These are phyloP conservation scores for Pleurotus tuber-regium DNA, from an alignment of 768 basidiomycete species.

Conservation along the genomic window DNA sequence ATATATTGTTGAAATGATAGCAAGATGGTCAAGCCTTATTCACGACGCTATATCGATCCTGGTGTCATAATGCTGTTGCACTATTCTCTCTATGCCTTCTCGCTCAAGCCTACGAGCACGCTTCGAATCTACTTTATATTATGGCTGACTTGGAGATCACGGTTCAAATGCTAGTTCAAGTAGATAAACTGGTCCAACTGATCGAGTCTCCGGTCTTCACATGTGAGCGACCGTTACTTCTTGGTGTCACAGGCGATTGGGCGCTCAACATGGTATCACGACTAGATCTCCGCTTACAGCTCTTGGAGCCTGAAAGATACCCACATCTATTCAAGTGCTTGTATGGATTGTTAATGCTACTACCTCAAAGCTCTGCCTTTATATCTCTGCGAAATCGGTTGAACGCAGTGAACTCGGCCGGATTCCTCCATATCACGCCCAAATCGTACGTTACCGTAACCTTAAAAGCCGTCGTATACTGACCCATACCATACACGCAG, in stretches of 20 bases:
- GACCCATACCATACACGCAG: constrained; percentile 14
- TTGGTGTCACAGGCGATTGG: neutral
- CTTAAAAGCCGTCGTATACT: neutral
- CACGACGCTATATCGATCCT: constrained; percentile 90
- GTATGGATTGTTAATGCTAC: constrained; percentile 93
- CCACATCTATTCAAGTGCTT: constrained; percentile 97
- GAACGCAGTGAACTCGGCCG: constrained; percentile 92
- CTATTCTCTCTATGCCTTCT: constrained; percentile 95
- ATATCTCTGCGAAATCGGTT: constrained; percentile 91
- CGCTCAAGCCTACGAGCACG: constrained; percentile 98
- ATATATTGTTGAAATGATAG: constrained; percentile 27
- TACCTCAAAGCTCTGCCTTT: constrained; percentile 97
- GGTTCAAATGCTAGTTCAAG: constrained; percentile 89
- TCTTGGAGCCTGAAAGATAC: constrained; percentile 95
- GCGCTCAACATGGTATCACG: constrained; percentile 5
- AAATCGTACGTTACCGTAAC: constrained; percentile 57
- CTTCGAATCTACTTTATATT: constrained; percentile 91
- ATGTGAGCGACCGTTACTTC: constrained; percentile 47
- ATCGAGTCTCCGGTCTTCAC: constrained; percentile 99
- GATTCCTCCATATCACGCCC: constrained; percentile 88
- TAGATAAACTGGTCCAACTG: constrained; percentile 96
- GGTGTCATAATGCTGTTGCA: constrained; percentile 98
- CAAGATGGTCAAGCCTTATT: constrained; percentile 98
- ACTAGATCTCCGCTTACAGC: constrained; percentile 82
- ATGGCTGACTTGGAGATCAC: constrained; percentile 99